Evolutionary conservation across 108 stramenopile genomes (phyloP).

Genomic region (Nitzschia palea): DNA sequence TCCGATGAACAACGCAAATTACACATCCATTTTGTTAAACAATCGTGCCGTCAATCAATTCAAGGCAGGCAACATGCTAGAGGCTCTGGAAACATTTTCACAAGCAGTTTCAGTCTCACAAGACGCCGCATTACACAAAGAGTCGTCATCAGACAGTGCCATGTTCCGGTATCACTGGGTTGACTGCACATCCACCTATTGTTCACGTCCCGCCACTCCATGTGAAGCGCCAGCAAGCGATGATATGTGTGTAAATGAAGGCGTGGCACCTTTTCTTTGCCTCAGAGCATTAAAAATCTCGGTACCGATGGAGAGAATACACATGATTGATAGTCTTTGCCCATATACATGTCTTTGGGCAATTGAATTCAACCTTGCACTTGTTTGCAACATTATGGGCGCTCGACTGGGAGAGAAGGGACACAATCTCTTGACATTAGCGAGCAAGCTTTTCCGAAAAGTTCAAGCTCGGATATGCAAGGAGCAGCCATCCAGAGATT

Average conservation of each 20-base stretch:
- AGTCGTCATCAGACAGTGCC: too few relatives aligned
- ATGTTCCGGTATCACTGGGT: slow-evolving; percentile 19
- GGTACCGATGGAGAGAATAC: slow-evolving; percentile 2
- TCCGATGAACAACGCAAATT: neutral
- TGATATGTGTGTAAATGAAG: slow-evolving; percentile 19
- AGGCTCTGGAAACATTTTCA: slow-evolving; percentile 1
- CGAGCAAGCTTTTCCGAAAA: slow-evolving; percentile 5
- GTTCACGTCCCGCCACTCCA: neutral
- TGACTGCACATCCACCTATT: slow-evolving; percentile 11
- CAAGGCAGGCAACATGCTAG: slow-evolving; percentile 2
- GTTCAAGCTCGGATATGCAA: slow-evolving; percentile 4
- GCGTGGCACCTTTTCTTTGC: slow-evolving; percentile 15
- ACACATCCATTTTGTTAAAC: slow-evolving; percentile 10
- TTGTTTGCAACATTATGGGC: slow-evolving; percentile 17
- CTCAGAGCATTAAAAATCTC: slow-evolving; percentile 12
- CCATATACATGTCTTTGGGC: slow-evolving; percentile 8
- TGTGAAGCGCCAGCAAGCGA: neutral
- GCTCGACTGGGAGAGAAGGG: slow-evolving; percentile 22
- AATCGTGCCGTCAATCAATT: slow-evolving; percentile 10
- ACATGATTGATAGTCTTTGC: slow-evolving; percentile 5
- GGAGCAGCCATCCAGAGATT: slow-evolving; percentile 1
- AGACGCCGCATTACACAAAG: neutral
- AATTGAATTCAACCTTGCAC: slow-evolving; percentile 19
- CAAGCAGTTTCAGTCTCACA: neutral
- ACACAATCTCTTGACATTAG: neutral